Conservation (phyloP, 2,329 filamentous ascomycete species). For the Fusarium longipes region DNA sequence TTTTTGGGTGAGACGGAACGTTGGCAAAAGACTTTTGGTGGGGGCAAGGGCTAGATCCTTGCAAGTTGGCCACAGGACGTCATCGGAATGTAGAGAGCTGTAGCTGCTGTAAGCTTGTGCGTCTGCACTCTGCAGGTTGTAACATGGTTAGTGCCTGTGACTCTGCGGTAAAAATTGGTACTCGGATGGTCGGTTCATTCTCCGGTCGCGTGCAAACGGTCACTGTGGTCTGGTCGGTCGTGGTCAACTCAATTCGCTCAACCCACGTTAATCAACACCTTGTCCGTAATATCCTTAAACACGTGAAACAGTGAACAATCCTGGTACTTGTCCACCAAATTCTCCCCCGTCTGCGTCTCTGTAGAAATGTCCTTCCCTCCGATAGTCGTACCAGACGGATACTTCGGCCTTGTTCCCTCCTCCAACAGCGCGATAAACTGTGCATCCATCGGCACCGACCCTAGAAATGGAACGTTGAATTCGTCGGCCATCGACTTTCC, state of each 20-base stretch:
- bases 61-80: slow-evolving; percentile 38
- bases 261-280: slow-evolving; percentile 47
- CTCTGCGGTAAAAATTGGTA: too few species aligned
- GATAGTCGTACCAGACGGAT: slow-evolving; percentile 74
- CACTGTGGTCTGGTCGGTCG: too few species aligned
- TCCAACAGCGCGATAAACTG: slow-evolving; percentile 91
- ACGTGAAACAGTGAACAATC: slow-evolving; percentile 76
- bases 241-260: neutral
- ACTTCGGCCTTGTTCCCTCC: slow-evolving; percentile 71
- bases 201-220: too few species aligned
- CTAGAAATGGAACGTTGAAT: slow-evolving; percentile 85
- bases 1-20: slow-evolving; percentile 11
- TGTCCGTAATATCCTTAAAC: slow-evolving; percentile 72
- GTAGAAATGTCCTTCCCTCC: slow-evolving; percentile 65
- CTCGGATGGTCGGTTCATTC: neutral
- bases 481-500: slow-evolving; percentile 90
- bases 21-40: slow-evolving; percentile 27
- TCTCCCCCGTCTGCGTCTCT: slow-evolving; percentile 34
- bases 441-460: slow-evolving; percentile 90
- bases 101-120: too few species aligned
- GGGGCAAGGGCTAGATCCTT: slow-evolving; percentile 41
- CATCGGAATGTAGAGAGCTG: slow-evolving; percentile 26
- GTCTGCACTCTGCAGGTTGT: neutral
- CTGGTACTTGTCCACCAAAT: slow-evolving; percentile 77
- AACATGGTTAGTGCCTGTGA: too few species aligned